A percentile compares a stretch with the other conserved stretches of the same genome.
phyloP scores from a whole-genome alignment of 2,329 filamentous ascomycete species.

The Cryphonectria naterciae region DNA sequence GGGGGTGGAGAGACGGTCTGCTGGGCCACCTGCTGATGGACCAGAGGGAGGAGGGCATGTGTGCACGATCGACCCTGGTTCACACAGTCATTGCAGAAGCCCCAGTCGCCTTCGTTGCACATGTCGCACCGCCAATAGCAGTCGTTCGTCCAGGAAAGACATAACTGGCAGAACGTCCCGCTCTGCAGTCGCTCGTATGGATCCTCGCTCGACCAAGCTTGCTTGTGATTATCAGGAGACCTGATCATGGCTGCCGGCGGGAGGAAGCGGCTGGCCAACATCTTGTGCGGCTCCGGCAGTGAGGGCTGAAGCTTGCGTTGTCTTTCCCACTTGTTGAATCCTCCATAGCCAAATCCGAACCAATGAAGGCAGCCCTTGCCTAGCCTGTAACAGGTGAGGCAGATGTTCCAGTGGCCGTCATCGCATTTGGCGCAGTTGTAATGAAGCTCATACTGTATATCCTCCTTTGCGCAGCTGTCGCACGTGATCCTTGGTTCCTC shows the following conservation, averaged over 20 bases:
- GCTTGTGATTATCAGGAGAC: slow-evolving; percentile 58
- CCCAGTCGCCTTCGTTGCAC: slow-evolving; percentile 94
- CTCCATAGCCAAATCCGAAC: slow-evolving; percentile 82
- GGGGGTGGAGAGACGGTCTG: slow-evolving; percentile 43
- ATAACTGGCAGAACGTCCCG: slow-evolving; percentile 84
- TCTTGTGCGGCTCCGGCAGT: slow-evolving; percentile 58
- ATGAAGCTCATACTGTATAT: slow-evolving; percentile 85
- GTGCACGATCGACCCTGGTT: slow-evolving; percentile 81
- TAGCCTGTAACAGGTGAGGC: slow-evolving; percentile 76
- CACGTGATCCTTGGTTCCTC: slow-evolving; percentile 76
- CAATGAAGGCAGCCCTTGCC: slow-evolving; percentile 82
- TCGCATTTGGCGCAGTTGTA: slow-evolving; percentile 78
- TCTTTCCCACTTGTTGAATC: slow-evolving; percentile 69
- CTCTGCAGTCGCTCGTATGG: slow-evolving; percentile 70
- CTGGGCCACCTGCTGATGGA: slow-evolving; percentile 53
- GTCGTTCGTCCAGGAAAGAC: slow-evolving; percentile 72
- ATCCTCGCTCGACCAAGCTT: slow-evolving; percentile 67
- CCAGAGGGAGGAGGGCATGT: slow-evolving; percentile 78
- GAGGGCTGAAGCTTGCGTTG: slow-evolving; percentile 45
- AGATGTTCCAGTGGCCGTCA: slow-evolving; percentile 76
- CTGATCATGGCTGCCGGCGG: slow-evolving; percentile 51
- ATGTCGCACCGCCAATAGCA: slow-evolving; percentile 88
- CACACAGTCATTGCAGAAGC: slow-evolving; percentile 87
- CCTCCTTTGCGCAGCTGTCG: slow-evolving; percentile 66
- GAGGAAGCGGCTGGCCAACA: slow-evolving; percentile 61